Conservation (phyloP, 1,284 basidiomycete species). For the Trichosporon inkin region DNA sequence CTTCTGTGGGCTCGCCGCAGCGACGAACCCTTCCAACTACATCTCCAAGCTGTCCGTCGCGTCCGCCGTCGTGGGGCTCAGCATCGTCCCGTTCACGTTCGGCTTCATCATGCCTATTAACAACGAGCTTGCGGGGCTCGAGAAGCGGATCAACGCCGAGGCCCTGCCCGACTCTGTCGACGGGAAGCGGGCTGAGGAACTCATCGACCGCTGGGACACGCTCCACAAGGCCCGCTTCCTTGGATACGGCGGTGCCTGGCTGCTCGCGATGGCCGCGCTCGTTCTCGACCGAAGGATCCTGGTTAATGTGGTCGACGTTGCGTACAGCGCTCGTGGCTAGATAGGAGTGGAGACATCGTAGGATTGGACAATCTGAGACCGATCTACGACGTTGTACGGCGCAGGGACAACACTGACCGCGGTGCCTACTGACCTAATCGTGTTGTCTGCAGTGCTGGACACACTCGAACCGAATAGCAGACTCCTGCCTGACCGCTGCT, state of each 20-base stretch:
- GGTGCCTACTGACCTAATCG: too few relatives aligned
- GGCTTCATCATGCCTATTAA: slow-evolving; percentile 22
- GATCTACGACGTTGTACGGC: too few relatives aligned
- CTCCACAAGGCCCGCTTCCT: slow-evolving; percentile 24
- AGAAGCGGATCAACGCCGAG: not conserved
- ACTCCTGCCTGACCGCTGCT: too few relatives aligned
- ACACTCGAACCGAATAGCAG: too few relatives aligned
- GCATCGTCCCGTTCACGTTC: slow-evolving; percentile 29
- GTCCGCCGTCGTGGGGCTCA: slow-evolving; percentile 20
- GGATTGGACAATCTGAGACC: too few relatives aligned
- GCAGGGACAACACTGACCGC: too few relatives aligned
- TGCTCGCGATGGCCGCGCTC: slow-evolving; percentile 13
- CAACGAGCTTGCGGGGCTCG: slow-evolving; percentile 18
- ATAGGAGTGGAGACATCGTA: too few relatives aligned
- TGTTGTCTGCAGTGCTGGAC: too few relatives aligned
- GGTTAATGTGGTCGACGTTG: too few relatives aligned
- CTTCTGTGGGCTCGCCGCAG: slow-evolving; percentile 19
- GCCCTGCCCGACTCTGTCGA: not conserved
- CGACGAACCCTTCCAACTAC: slow-evolving; percentile 18
- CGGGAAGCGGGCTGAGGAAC: slow-evolving; percentile 14
- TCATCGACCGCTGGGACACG: slow-evolving; percentile 25
- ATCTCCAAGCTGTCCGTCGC: slow-evolving; percentile 21
- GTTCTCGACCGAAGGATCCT: too few relatives aligned
- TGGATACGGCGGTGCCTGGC: slow-evolving; percentile 11
- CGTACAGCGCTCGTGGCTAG: too few relatives aligned